Evolutionary conservation across 257 asterid genomes (phyloP).

Genomic region (Craterostigma plantagineum): DNA sequence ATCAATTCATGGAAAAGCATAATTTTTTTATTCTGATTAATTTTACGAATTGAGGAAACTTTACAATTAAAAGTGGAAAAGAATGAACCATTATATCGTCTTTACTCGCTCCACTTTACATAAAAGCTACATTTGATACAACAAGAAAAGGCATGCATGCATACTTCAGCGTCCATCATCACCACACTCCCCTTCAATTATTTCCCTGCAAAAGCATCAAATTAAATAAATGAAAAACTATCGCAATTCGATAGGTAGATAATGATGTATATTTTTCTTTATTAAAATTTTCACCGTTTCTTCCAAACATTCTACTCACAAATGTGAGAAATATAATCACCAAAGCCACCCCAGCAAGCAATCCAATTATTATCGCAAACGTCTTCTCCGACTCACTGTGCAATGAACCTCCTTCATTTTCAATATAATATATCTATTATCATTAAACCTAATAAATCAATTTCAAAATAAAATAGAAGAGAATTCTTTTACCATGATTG

Average conservation of each 20-base stretch:
- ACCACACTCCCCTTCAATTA: neutral
- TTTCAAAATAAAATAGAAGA: neutral
- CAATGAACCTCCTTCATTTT: neutral
- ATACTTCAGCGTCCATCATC: neutral
- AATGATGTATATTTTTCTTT: neutral
- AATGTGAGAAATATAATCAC: constrained; percentile 69
- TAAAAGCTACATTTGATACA: neutral
- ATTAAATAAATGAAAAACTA: neutral
- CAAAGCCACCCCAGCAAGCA: constrained; percentile 68
- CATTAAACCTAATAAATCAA: neutral
- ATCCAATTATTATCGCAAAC: constrained; percentile 69
- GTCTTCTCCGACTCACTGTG: constrained; percentile 74
- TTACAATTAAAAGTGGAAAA: no score
- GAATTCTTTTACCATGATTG: constrained; percentile 39
- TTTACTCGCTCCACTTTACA: no score
- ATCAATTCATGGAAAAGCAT: no score
- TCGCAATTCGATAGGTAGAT: neutral
- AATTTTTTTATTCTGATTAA: no score
- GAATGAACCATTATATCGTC: no score
- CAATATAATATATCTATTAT: neutral
- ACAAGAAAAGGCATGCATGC: neutral
- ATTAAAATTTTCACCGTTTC: constrained; percentile 22
- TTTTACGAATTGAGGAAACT: no score
- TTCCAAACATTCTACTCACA: constrained; percentile 34
- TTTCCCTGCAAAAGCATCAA: neutral